These are phyloP conservation scores for Scorias spongiosa DNA, from an alignment of 2,329 filamentous ascomycete species.

Conservation along the genomic window DNA sequence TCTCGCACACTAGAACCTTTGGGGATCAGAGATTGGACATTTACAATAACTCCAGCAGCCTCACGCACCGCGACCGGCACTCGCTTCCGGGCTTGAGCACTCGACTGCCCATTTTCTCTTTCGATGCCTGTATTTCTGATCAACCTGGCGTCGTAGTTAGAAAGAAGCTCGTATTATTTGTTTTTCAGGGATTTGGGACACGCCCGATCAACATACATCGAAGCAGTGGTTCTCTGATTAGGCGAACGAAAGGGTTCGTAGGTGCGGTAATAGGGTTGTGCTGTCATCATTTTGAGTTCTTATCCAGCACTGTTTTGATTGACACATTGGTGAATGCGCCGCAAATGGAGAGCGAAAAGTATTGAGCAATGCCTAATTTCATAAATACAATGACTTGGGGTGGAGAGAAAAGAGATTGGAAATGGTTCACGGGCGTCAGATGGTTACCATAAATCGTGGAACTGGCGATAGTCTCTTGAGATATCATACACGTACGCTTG, in stretches of 20 bases:
- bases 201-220: neutral
- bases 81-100: neutral
- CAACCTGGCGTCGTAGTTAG: neutral
- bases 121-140: neutral
- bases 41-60: neutral
- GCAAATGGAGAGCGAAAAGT: too few relatives aligned
- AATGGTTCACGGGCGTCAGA: too few relatives aligned
- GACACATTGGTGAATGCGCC: slow-evolving; percentile 3
- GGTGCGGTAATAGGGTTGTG: slow-evolving; percentile 13
- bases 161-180: neutral
- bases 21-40: neutral
- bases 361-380: too few relatives aligned
- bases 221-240: neutral
- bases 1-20: slow-evolving; percentile 51
- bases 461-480: too few relatives aligned
- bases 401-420: too few relatives aligned
- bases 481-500: too few relatives aligned
- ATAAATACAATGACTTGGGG: too few relatives aligned
- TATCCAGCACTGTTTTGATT: slow-evolving; percentile 5
- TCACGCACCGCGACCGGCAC: neutral
- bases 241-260: neutral
- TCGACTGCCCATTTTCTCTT: neutral
- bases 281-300: slow-evolving; percentile 15
- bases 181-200: neutral
- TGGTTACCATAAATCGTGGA: too few relatives aligned